Evolutionary conservation across 2,329 filamentous ascomycete species (phyloP).

Genomic region (Drechslerella dactyloides): DNA sequence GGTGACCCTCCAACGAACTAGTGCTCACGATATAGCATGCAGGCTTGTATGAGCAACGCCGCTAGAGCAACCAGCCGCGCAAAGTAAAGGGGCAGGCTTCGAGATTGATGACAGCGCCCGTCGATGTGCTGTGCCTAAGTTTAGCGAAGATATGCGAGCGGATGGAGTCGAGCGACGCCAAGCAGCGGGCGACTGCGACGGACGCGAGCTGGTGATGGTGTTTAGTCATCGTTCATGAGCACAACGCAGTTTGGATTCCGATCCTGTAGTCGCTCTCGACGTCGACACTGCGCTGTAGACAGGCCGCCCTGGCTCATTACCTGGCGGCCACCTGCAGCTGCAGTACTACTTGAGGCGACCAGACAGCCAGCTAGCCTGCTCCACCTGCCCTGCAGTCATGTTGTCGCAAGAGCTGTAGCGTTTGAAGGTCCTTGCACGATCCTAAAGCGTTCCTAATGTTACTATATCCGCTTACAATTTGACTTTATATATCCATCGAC

Average conservation of each 20-base stretch:
- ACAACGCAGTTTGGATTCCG: constrained; percentile 14
- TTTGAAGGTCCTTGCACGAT: no score
- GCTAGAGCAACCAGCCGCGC: not conserved
- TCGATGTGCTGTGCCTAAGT: constrained; percentile 38
- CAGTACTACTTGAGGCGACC: no score
- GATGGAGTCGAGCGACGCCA: constrained; percentile 13
- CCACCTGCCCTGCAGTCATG: no score
- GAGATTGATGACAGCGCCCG: constrained; percentile 9
- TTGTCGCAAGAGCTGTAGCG: no score
- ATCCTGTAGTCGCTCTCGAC: not conserved
- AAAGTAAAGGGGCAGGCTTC: constrained; percentile 2
- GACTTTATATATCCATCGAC: constrained; percentile 42
- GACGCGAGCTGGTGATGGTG: constrained; percentile 4
- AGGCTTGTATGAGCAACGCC: constrained; percentile 1
- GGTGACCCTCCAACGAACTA: not conserved
- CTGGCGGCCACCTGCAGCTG: not conserved
- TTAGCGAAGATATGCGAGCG: constrained; percentile 30
- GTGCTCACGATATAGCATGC: constrained; percentile 43
- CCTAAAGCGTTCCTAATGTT: no score
- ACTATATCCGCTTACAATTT: no score
- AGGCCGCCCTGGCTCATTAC: not conserved
- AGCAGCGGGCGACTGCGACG: constrained; percentile 2
- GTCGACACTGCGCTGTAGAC: no score
- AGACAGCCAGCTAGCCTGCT: no score
- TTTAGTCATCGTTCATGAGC: constrained; percentile 44